Percentiles rank a stretch among this genome's conserved stretches.
phyloP scores from a whole-genome alignment of 2,329 filamentous ascomycete genomes.

The Arachnomyces sp. region DNA sequence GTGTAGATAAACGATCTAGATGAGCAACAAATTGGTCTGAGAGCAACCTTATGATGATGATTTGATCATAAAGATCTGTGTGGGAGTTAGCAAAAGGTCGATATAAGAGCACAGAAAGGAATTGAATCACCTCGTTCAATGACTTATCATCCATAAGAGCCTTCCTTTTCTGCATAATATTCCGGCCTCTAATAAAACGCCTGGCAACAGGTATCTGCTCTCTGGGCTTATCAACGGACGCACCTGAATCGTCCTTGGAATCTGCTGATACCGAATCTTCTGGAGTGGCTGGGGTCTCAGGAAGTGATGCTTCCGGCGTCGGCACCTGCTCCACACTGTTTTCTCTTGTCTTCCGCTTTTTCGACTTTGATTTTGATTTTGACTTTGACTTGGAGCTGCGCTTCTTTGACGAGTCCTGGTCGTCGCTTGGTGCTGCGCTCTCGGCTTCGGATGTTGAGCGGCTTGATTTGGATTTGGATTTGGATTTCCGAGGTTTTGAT shows the following conservation, averaged over 20 bases:
- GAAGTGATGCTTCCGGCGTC: background rate
- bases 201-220: slow-evolving; percentile 47
- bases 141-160: slow-evolving; percentile 74
- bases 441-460: too few species aligned
- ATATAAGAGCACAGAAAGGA: slow-evolving; percentile 2
- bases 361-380: slow-evolving; percentile 14
- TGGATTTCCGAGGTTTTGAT: slow-evolving; percentile 7
- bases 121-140: slow-evolving; percentile 64
- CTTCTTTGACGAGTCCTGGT: background rate
- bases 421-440: too few species aligned
- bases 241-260: too few species aligned
- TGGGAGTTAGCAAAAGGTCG: slow-evolving; percentile 9
- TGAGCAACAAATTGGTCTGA: too few species aligned
- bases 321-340: slow-evolving; percentile 7
- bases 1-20: too few species aligned
- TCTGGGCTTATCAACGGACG: slow-evolving; percentile 38
- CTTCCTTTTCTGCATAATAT: slow-evolving; percentile 81
- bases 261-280: too few species aligned
- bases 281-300: too few species aligned
- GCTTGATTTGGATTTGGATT: slow-evolving; percentile 1
- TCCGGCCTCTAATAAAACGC: slow-evolving; percentile 67
- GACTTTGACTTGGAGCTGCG: slow-evolving; percentile 11
- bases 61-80: slow-evolving; percentile 33
- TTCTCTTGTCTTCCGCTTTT: slow-evolving; percentile 22
- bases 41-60: slow-evolving; percentile 11